Conservation (phyloP, 148 eudicot genomes). For the Polygonum aviculare region DNA sequence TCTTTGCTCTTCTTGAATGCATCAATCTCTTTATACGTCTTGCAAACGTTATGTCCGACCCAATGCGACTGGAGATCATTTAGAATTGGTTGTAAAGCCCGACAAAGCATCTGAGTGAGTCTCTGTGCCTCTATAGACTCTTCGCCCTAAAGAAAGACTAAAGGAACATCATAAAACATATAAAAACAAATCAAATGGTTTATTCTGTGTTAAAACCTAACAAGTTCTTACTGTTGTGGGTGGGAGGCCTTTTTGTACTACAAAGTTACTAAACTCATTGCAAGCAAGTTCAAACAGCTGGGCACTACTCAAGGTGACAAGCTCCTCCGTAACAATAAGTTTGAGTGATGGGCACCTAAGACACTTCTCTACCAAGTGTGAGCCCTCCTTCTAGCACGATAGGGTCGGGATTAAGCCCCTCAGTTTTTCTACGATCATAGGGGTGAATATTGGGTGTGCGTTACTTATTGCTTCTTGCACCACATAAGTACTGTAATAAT, state of each 20-base stretch:
- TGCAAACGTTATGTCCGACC: not conserved
- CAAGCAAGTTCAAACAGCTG: not conserved
- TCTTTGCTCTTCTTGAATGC: no score
- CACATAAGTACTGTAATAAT: slow-evolving; percentile 1
- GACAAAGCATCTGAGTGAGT: not conserved
- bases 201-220: not conserved
- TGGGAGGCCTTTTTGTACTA: not conserved
- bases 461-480: not conserved
- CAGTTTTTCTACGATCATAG: not conserved
- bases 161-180: not conserved
- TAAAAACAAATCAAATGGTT: not conserved
- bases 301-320: not conserved
- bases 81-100: not conserved
- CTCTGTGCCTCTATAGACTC: not conserved
- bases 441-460: not conserved
- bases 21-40: not conserved
- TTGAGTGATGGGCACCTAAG: not conserved
- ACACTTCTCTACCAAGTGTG: slow-evolving; percentile 2
- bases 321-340: not conserved
- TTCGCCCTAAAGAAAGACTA: not conserved
- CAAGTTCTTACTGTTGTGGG: not conserved
- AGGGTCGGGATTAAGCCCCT: not conserved
- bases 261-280: not conserved
- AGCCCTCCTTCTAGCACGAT: not conserved
- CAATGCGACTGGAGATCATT: not conserved